Evolutionary conservation across 2,329 filamentous ascomycete species (phyloP).

Genomic region (Colletotrichum sp.): DNA sequence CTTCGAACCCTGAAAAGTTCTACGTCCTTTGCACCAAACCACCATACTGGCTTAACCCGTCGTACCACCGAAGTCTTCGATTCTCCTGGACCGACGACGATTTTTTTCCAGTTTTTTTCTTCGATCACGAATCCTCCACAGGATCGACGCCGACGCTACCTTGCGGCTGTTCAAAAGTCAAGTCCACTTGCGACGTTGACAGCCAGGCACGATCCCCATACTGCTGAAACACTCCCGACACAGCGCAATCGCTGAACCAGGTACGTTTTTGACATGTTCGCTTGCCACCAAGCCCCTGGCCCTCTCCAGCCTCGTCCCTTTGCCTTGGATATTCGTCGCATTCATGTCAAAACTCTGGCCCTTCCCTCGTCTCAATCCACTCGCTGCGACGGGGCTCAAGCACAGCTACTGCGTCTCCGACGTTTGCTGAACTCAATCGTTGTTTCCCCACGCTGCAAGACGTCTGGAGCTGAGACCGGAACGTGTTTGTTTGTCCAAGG

Average conservation of each 20-base stretch:
- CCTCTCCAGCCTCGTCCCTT: background rate
- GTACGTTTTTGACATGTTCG: slow-evolving; percentile 7
- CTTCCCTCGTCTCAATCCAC: background rate
- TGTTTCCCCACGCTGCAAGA: background rate
- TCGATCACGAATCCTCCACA: background rate
- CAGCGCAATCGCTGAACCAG: background rate
- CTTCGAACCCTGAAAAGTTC: background rate
- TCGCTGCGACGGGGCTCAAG: slow-evolving; percentile 10
- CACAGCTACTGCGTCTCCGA: background rate
- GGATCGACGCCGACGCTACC: background rate
- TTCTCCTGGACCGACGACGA: background rate
- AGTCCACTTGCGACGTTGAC: slow-evolving; percentile 4
- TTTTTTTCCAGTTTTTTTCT: background rate
- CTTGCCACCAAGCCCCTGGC: background rate
- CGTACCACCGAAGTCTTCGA: background rate
- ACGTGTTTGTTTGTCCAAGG: background rate
- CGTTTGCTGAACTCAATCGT: slow-evolving; percentile 8
- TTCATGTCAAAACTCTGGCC: background rate
- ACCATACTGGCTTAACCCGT: background rate
- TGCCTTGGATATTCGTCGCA: background rate
- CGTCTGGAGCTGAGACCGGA: slow-evolving; percentile 7
- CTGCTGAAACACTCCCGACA: slow-evolving; percentile 22
- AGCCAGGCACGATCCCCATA: background rate
- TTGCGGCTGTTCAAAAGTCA: background rate
- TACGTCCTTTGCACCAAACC: background rate